Percentiles rank a stretch among this genome's conserved stretches.
Evolutionary conservation across 306 rosid genomes (phyloP).

Genomic region (Carpinus viminea): DNA sequence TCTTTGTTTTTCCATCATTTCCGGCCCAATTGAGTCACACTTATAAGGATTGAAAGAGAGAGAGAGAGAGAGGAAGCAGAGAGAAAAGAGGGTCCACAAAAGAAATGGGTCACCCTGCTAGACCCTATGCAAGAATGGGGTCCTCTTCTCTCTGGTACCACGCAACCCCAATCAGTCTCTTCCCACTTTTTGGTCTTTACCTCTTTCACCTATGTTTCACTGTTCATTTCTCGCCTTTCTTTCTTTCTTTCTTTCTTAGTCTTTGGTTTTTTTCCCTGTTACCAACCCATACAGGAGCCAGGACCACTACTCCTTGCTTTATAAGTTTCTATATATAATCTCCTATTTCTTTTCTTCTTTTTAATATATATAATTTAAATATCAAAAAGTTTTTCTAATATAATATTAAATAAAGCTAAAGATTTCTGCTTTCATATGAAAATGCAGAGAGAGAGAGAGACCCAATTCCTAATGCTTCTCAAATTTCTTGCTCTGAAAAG

Average conservation of each 20-base stretch:
- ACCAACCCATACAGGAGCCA: constrained; percentile 16
- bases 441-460: too few relatives aligned
- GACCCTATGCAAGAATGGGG: constrained; percentile 29
- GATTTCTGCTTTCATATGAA: too few relatives aligned
- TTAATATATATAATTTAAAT: too few relatives aligned
- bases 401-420: too few relatives aligned
- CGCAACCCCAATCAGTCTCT: constrained; percentile 41
- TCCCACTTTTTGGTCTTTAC: constrained; percentile 6
- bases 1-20: constrained; percentile 25
- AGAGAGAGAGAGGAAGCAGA: not conserved
- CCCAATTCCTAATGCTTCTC: too few relatives aligned
- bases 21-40: constrained; percentile 37
- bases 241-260: not conserved
- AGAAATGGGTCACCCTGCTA: constrained; percentile 45
- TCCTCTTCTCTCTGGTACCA: constrained; percentile 29
- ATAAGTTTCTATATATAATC: too few relatives aligned
- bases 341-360: too few relatives aligned
- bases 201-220: constrained; percentile 30
- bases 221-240: constrained; percentile 52
- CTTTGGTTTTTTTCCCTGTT: not conserved
- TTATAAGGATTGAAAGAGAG: constrained; percentile 42
- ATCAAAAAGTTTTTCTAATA: too few relatives aligned
- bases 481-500: too few relatives aligned
- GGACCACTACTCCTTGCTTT: not conserved
- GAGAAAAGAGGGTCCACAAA: constrained; percentile 27